Conservation (phyloP, 2,329 filamentous ascomycete genomes). For the Talaromyces verruculosus region DNA sequence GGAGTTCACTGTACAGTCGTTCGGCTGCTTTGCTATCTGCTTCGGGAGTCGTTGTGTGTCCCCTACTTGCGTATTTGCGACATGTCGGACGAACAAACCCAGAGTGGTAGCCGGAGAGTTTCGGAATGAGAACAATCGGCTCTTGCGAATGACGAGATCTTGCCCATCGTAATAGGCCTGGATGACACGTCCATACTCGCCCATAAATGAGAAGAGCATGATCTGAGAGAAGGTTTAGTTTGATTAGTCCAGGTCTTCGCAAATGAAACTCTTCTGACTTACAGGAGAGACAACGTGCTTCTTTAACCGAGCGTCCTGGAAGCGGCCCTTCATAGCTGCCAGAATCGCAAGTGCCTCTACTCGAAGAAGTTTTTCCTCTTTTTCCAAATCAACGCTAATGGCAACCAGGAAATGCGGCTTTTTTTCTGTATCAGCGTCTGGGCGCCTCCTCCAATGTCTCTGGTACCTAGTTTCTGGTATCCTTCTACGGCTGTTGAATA, state of each 20-base stretch:
- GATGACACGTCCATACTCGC: not conserved
- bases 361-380: not conserved
- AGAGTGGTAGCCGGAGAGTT: not conserved
- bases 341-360: not conserved
- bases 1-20: not conserved
- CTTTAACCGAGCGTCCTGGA: not conserved
- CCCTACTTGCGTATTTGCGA: not conserved
- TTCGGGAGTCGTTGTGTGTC: not conserved
- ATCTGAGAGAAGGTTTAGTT: not conserved
- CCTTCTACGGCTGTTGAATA: not conserved
- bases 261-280: not conserved
- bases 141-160: not conserved
- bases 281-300: not conserved
- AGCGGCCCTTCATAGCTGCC: not conserved
- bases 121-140: not conserved
- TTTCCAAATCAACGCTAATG: not conserved
- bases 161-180: not conserved
- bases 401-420: not conserved
- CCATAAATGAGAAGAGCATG: not conserved
- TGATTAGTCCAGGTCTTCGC: not conserved
- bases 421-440: not conserved
- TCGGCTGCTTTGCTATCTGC: not conserved
- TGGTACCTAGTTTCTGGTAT: not conserved
- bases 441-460: not conserved
- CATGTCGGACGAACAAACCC: not conserved